Evolutionary conservation across 2,329 filamentous ascomycete genomes (phyloP).

Genomic region (Aspergillus quadrilineatus): DNA sequence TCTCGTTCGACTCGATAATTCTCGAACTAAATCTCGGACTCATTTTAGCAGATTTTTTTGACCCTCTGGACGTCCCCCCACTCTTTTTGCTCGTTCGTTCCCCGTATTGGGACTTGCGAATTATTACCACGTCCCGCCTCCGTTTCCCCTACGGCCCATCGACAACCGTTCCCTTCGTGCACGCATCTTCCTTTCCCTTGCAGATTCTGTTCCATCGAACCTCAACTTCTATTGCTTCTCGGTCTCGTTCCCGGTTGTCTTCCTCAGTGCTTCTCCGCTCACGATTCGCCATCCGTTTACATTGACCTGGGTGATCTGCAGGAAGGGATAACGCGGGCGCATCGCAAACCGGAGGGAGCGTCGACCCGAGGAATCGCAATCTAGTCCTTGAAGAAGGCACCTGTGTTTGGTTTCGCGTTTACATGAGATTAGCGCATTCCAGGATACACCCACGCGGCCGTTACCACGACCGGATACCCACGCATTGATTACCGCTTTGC

Average conservation of each 20-base stretch:
- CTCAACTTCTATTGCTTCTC: background rate
- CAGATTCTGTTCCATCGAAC: background rate
- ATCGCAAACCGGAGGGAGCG: background rate
- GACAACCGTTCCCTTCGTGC: constrained; percentile 2
- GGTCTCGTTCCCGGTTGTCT: background rate
- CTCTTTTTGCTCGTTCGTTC: background rate
- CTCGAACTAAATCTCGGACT: background rate
- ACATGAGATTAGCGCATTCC: background rate
- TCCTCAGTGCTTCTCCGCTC: background rate
- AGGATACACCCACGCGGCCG: background rate
- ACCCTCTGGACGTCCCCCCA: background rate
- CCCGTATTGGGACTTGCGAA: background rate
- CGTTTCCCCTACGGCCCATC: constrained; percentile 7
- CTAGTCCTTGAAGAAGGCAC: background rate
- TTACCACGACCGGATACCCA: background rate
- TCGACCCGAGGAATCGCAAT: background rate
- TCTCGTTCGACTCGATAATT: background rate
- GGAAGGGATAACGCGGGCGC: constrained; percentile 1
- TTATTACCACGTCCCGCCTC: constrained; percentile 14
- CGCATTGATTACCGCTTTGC: background rate
- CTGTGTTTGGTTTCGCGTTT: background rate
- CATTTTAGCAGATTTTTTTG: background rate
- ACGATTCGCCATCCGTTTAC: background rate
- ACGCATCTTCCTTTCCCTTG: constrained; percentile 5
- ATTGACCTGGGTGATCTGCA: background rate